Conservation (phyloP, 192 early-diverging fungal genomes). For the Linnemannia schmuckeri region DNA sequence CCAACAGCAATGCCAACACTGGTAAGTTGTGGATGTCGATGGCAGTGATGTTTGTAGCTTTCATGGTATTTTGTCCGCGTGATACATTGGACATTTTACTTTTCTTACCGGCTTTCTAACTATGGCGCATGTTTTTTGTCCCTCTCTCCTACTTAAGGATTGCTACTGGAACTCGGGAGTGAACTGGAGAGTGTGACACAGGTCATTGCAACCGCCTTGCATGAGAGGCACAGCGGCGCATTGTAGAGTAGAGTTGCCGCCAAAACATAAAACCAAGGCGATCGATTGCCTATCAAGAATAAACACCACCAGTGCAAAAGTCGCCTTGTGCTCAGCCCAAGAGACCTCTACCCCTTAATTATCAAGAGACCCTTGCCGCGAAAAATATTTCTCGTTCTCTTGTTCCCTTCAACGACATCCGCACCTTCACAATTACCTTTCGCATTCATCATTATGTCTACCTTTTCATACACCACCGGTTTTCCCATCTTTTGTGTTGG, state of each 20-base stretch:
- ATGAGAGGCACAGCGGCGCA: conserved; percentile 57
- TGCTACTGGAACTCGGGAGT: conserved; percentile 62
- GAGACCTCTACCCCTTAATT: no score
- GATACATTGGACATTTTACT: not conserved
- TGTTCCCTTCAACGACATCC: not conserved
- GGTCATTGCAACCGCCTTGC: conserved; percentile 60
- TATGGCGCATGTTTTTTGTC: not conserved
- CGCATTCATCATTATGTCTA: conserved; percentile 16
- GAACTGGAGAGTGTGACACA: conserved; percentile 64
- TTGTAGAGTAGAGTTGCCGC: conserved; percentile 4
- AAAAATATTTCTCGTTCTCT: not conserved
- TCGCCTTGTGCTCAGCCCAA: no score
- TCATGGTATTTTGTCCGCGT: not conserved
- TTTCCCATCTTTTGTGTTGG: conserved; percentile 74
- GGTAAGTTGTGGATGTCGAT: conserved; percentile 46
- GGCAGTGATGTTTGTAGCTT: not conserved
- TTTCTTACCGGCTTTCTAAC: not conserved
- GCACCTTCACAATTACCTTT: not conserved
- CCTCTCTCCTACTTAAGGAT: conserved; percentile 44
- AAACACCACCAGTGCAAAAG: no score
- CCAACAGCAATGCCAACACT: conserved; percentile 67
- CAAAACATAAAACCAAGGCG: not conserved
- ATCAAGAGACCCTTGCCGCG: no score
- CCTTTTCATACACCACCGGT: conserved; percentile 63
- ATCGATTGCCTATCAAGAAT: not conserved